phyloP scores from a whole-genome alignment of 768 basidiomycete species.

The Lactarius sanguifluus region DNA sequence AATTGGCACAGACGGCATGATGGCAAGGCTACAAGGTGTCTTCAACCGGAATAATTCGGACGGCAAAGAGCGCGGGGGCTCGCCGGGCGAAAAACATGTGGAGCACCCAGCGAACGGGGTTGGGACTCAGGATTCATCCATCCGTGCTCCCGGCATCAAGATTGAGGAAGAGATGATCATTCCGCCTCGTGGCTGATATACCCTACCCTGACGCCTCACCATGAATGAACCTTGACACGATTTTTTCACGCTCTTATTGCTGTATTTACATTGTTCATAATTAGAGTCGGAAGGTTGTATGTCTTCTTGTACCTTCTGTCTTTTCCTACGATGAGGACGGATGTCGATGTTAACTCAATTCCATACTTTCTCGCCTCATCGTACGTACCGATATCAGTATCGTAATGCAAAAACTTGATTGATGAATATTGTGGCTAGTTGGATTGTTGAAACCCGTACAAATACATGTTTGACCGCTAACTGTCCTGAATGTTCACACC shows the following conservation, averaged over 20 bases:
- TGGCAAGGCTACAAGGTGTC: constrained; percentile 17
- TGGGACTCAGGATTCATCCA: constrained; percentile 9
- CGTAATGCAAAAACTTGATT: constrained; percentile 13
- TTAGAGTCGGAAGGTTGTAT: constrained; percentile 3
- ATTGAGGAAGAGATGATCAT: constrained; percentile 39
- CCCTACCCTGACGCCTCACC: background rate
- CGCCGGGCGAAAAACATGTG: constrained; percentile 8
- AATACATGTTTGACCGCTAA: constrained; percentile 39
- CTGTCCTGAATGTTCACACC: constrained; percentile 15
- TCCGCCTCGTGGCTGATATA: constrained; percentile 27
- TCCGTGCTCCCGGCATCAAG: constrained; percentile 26
- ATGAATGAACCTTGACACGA: background rate
- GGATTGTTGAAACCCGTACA: constrained; percentile 85
- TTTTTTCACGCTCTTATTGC: constrained; percentile 3
- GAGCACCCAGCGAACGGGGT: background rate
- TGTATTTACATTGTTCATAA: constrained; percentile 6
- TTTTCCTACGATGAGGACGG: background rate
- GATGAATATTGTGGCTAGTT: constrained; percentile 24
- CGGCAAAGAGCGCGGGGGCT: constrained; percentile 1
- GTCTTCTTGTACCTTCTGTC: background rate
- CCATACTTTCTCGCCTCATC: background rate
- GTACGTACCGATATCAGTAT: background rate
- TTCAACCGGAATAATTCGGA: background rate
- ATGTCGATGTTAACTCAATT: background rate
- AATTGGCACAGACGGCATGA: background rate